phyloP scores from a whole-genome alignment of 768 basidiomycete genomes.

The Cystoderma amianthinum region DNA sequence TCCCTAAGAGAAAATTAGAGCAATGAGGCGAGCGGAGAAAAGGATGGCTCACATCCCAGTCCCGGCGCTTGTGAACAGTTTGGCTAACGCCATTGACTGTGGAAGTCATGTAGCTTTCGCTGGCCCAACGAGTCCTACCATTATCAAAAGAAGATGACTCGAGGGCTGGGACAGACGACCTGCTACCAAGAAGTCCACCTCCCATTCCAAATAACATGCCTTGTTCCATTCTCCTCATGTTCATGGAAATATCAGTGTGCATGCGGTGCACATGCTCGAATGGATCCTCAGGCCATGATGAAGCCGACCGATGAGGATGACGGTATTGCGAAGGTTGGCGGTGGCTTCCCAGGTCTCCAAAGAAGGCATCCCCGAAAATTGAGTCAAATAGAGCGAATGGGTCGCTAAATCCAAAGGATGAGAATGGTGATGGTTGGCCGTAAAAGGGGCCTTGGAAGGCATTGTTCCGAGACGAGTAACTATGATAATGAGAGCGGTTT shows the following conservation, averaged over 20 bases:
- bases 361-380: conserved; percentile 66
- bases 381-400: conserved; percentile 71
- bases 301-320: conserved; percentile 17
- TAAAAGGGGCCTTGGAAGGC: conserved; percentile 39
- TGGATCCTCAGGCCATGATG: conserved; percentile 16
- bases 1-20: conserved; percentile 37
- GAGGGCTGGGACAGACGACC: conserved; percentile 15
- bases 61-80: conserved; percentile 44
- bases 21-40: not conserved
- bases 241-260: conserved; percentile 21
- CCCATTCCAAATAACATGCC: conserved; percentile 20
- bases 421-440: conserved; percentile 19
- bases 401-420: conserved; percentile 53
- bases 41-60: conserved; percentile 44
- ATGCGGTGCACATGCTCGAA: conserved; percentile 26
- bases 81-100: conserved; percentile 66
- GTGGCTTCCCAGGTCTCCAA: conserved; percentile 24
- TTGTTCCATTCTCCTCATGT: conserved; percentile 23
- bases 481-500: conserved; percentile 13
- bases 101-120: conserved; percentile 50
- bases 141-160: conserved; percentile 21
- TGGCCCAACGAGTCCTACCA: conserved; percentile 31
- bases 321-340: conserved; percentile 17
- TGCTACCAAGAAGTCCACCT: conserved; percentile 11
- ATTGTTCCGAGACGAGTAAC: conserved; percentile 15